Base-by-base conservation (phyloP, 345 rosid genomes). In the Brassica nigra region DNA sequence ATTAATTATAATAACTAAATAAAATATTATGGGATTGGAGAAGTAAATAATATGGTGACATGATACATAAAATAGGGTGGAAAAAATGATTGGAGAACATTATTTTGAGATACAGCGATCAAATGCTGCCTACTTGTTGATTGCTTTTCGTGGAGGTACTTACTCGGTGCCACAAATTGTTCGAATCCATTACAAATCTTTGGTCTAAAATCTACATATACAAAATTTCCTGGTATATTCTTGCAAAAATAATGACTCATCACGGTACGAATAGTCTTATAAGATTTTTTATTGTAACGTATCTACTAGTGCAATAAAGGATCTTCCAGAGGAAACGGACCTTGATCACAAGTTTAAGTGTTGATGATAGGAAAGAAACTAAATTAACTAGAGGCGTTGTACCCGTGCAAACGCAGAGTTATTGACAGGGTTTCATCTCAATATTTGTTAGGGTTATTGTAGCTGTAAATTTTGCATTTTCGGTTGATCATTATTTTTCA, bases 121-220 rank as follows among this genome's bases (percentile, higher is more conserved):
- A 74, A 79, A 68, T 62, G 77, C 5, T 68, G 75, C 39, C 79
- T 71, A 74, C 71, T 74, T 74, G 79, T 12, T 74, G 20, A 74
- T 80, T 66, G 65, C 75, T 74, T 74, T 74, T 28, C 62, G 30
- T 78, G 29, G 34, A 57, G 77, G 68, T 42, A 71, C 15, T 64
- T 71, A 64, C 76, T 63, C 71, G 9, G 78, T 66, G 74, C 61
- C 69, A 33, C 74, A 67, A 61, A 15, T 73, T 73, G 74, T 78
- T 78, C 73, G 37, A 72, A 58, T 66, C 67, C 54, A 78, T 42
- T 42, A 78, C 36, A 28, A 0, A 64, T 64, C 23, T 65, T 57
- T 65, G 62, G 67, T 30, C 7, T 52, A 5, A 71, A 70, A 64
- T 47, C 20, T 76, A 29, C 57, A 30, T 59, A 59, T 42, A 58